phyloP scores from a whole-genome alignment of 208 protist genomes.

The Entamoeba moshkovskii region DNA sequence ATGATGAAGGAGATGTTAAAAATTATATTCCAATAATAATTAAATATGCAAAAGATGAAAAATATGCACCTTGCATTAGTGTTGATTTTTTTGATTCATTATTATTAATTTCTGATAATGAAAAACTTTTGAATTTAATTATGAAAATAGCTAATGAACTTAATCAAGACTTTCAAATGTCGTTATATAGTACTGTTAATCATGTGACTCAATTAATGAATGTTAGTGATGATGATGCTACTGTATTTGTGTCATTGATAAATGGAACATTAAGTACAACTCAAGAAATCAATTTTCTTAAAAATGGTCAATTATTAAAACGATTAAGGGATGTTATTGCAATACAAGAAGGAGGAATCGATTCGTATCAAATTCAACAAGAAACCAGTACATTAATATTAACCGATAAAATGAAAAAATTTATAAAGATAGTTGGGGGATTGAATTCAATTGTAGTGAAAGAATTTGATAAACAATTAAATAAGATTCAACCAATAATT shows the following conservation, averaged over 20 bases:
- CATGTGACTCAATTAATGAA: not conserved
- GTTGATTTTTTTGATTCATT: not conserved
- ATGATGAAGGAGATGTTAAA: not conserved
- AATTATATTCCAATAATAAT: not conserved
- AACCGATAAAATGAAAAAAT: not conserved
- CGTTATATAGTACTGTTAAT: too few species aligned
- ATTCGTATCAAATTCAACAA: not conserved
- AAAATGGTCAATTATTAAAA: not conserved
- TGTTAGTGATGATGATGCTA: not conserved
- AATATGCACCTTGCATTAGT: not conserved
- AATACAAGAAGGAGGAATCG: not conserved
- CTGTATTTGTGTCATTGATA: not conserved
- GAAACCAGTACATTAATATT: not conserved
- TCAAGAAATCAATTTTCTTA: not conserved
- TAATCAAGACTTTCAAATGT: too few species aligned
- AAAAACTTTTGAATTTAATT: not conserved
- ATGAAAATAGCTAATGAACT: not conserved
- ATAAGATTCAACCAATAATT: not conserved
- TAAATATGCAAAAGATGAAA: not conserved
- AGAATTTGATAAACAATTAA: not conserved
- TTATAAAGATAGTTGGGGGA: not conserved
- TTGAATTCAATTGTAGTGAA: not conserved
- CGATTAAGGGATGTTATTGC: not conserved
- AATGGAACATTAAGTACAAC: not conserved
- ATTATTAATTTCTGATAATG: not conserved